A percentile compares a stretch with the other conserved stretches of the same genome.
These are phyloP conservation scores for Arxiozyma bovina DNA, from an alignment of 1,139 yeast genomes.

Conservation along the genomic window DNA sequence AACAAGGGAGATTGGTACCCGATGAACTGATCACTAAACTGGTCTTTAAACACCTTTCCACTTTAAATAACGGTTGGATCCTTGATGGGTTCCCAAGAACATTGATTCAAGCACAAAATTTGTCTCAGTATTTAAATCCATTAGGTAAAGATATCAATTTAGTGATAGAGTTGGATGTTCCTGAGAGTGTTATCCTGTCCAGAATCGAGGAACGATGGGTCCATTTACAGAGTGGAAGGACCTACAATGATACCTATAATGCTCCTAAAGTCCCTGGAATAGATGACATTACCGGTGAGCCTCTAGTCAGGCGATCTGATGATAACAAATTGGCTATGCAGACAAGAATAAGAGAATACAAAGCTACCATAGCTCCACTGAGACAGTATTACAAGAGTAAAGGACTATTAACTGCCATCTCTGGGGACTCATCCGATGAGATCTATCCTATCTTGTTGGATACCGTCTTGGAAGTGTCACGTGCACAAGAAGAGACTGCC, in stretches of 20 bases:
- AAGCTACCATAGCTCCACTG: conserved; percentile 51
- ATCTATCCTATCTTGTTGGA: conserved; percentile 54
- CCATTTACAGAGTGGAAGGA: conserved; percentile 75
- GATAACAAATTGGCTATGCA: conserved; percentile 67
- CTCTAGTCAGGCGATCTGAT: conserved; percentile 67
- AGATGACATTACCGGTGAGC: conserved; percentile 88
- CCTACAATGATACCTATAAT: conserved; percentile 75
- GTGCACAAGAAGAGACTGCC: not conserved
- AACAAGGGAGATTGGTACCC: conserved; percentile 62
- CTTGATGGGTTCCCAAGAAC: conserved; percentile 93
- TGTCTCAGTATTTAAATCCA: conserved; percentile 41
- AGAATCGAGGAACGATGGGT: conserved; percentile 83
- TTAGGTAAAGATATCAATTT: conserved; percentile 45
- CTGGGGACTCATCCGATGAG: conserved; percentile 76
- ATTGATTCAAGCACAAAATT: conserved; percentile 52
- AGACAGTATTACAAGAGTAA: conserved; percentile 47
- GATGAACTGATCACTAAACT: conserved; percentile 58
- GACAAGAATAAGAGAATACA: conserved; percentile 57
- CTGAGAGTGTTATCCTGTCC: conserved; percentile 65
- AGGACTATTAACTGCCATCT: conserved; percentile 49
- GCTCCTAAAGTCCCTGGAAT: conserved; percentile 77
- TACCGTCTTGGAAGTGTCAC: not conserved
- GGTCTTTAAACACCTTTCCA: conserved; percentile 42
- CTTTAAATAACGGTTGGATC: conserved; percentile 48
- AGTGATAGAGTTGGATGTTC: conserved; percentile 79